These are phyloP conservation scores for Ophiognomonia clavigignenti-juglandacearum DNA, from an alignment of 2,329 filamentous ascomycete species.

Conservation along the genomic window DNA sequence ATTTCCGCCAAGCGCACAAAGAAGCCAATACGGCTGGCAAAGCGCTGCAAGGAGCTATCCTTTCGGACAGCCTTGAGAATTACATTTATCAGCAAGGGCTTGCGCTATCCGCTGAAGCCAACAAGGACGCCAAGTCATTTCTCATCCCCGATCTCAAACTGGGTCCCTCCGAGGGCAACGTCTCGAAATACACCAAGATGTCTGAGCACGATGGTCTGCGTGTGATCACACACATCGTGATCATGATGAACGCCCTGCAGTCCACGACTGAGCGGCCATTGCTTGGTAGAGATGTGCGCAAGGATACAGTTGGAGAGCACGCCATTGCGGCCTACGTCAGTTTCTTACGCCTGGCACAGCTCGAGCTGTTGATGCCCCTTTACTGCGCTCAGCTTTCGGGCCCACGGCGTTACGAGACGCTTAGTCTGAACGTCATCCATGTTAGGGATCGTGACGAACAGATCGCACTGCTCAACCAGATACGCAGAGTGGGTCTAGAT, in stretches of 20 bases:
- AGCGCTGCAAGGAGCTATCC: conserved; percentile 69
- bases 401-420: conserved; percentile 60
- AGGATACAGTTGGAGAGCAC: conserved; percentile 48
- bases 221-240: conserved; percentile 62
- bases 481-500: conserved; percentile 71
- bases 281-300: conserved; percentile 31
- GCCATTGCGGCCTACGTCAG: conserved; percentile 79
- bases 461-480: conserved; percentile 64
- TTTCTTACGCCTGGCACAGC: conserved; percentile 65
- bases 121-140: conserved; percentile 33
- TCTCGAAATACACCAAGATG: conserved; percentile 46
- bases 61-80: conserved; percentile 56
- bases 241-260: conserved; percentile 63
- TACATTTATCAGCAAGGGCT: conserved; percentile 58
- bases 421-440: conserved; percentile 73
- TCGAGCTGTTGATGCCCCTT: conserved; percentile 76
- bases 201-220: conserved; percentile 62
- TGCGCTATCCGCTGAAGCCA: conserved; percentile 43
- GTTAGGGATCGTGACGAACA: conserved; percentile 63
- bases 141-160: conserved; percentile 36
- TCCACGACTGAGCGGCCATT: conserved; percentile 31
- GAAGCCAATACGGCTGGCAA: conserved; percentile 66
- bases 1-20: conserved; percentile 39
- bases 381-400: conserved; percentile 77
- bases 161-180: conserved; percentile 29